Base-by-base conservation (phyloP, 192 early-diverging fungal species). In the Mortierella claussenii region DNA sequence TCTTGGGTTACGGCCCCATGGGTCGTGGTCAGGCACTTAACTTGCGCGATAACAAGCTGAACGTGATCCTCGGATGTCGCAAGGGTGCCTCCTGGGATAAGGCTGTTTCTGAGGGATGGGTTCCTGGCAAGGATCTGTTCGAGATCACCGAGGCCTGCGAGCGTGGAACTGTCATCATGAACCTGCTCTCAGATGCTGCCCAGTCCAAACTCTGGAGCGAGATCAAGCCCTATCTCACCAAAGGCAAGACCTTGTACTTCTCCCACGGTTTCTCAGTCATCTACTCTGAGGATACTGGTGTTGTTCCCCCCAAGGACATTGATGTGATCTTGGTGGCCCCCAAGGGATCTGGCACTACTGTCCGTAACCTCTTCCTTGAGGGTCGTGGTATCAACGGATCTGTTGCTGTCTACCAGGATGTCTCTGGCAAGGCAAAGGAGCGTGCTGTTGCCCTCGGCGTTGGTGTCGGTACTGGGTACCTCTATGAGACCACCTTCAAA, bases 211-310 rank as follows among this genome's bases (percentile, higher is more conserved):
- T 90, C 69, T 98, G 97, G 96, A 80, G 85, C 74, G 69, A 89
- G 51, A 87, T 98, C 81, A 89, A 90, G 84, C 92, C 92, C 23
- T 90, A 89, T 80, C 75, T 98, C 61, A 97, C 95, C 61, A 92
- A 93, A 57, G 97, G 97, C 81, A 98, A 98, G 89, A 97, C 97
- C 15, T 91, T 98, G 37, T 98, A 97, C 88, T 98, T 98, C 76
- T 96, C 94, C 58, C 96, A 97, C 87, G 96, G 96, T 57, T 98
- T 98, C 82, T 91, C 91, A 65, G 90, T 98, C 63, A 91, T 97
- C 65, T 98, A 93, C 87, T 87, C 92, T 70, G 88, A 95, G 49
- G 91, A 97, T 67, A 98, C 97, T 37, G 82, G 93, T 36, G 91
- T 98, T 49, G 83, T 94, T 56, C 93, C 95, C 1, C 95, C 97